Evolutionary conservation across 192 early-diverging fungal genomes (phyloP).

Genomic region (Coemansia sp.): DNA sequence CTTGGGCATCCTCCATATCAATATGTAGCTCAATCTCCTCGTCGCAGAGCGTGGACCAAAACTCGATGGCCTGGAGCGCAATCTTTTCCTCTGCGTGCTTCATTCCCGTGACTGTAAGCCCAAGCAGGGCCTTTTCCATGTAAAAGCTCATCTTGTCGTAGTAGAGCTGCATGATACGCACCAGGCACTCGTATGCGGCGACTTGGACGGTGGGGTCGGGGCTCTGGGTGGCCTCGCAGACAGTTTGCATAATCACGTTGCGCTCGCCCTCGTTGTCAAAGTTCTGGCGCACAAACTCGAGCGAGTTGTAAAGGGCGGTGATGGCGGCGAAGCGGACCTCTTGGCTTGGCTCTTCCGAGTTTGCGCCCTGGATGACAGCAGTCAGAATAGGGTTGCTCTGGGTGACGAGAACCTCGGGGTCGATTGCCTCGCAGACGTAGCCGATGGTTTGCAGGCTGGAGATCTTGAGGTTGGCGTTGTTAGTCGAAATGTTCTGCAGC

Average conservation of each 20-base stretch:
- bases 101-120: slow-evolving; percentile 91
- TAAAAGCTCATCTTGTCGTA: slow-evolving; percentile 96
- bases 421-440: slow-evolving; percentile 86
- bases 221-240: slow-evolving; percentile 94
- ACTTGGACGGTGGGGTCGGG: slow-evolving; percentile 71
- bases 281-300: slow-evolving; percentile 92
- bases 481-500: slow-evolving; percentile 70
- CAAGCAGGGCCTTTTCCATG: slow-evolving; percentile 94
- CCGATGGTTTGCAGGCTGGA: slow-evolving; percentile 87
- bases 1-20: slow-evolving; percentile 60
- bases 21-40: slow-evolving; percentile 77
- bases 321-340: slow-evolving; percentile 88
- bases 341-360: slow-evolving; percentile 83
- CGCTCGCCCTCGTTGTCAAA: slow-evolving; percentile 93
- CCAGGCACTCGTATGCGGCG: slow-evolving; percentile 92
- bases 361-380: slow-evolving; percentile 92
- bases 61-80: slow-evolving; percentile 96
- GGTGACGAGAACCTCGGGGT: slow-evolving; percentile 71
- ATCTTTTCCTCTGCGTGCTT: slow-evolving; percentile 83
- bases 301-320: slow-evolving; percentile 87
- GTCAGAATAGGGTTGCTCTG: slow-evolving; percentile 92
- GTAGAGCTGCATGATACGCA: slow-evolving; percentile 95
- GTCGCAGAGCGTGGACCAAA: slow-evolving; percentile 99
- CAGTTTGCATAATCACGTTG: slow-evolving; percentile 98
- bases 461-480: slow-evolving; percentile 71